These are phyloP conservation scores for Rickenella mellea DNA, from an alignment of 768 basidiomycete genomes.

Conservation along the genomic window DNA sequence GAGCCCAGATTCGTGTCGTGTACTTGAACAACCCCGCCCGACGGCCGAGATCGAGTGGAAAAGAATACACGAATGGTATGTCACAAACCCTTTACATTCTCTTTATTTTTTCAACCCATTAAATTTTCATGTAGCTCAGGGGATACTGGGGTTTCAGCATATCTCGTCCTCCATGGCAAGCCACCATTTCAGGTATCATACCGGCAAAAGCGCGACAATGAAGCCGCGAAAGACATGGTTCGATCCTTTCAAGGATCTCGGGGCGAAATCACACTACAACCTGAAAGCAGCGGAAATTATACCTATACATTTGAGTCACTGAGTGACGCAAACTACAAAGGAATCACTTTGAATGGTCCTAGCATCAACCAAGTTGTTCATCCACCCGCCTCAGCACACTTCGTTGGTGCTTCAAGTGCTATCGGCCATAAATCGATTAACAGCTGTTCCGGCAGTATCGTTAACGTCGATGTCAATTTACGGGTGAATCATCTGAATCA, in stretches of 20 bases:
- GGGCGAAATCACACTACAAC: conserved; percentile 76
- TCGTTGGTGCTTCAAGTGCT: conserved; percentile 32
- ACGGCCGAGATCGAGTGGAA: conserved; percentile 84
- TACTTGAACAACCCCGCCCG: conserved; percentile 67
- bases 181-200: conserved; percentile 86
- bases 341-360: conserved; percentile 62
- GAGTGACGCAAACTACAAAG: conserved; percentile 79
- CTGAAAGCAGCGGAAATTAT: conserved; percentile 85
- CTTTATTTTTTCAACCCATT: conserved; percentile 1
- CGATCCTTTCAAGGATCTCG: conserved; percentile 60
- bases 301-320: conserved; percentile 71
- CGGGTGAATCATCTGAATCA: conserved; percentile 36
- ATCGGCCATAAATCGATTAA: conserved; percentile 44
- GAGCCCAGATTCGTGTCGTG: conserved; percentile 72
- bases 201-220: conserved; percentile 60
- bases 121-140: conserved; percentile 47
- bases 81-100: conserved; percentile 2
- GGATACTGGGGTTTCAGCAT: conserved; percentile 85
- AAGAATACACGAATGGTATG: conserved; percentile 83
- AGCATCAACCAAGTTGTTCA: conserved; percentile 85
- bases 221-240: conserved; percentile 46
- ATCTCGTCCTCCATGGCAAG: conserved; percentile 77
- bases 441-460: conserved; percentile 70
- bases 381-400: conserved; percentile 74
- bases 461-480: conserved; percentile 75